These are phyloP conservation scores for Trichopus zeylanicus DNA, from an alignment of 116 monocot species.

Conservation along the genomic window DNA sequence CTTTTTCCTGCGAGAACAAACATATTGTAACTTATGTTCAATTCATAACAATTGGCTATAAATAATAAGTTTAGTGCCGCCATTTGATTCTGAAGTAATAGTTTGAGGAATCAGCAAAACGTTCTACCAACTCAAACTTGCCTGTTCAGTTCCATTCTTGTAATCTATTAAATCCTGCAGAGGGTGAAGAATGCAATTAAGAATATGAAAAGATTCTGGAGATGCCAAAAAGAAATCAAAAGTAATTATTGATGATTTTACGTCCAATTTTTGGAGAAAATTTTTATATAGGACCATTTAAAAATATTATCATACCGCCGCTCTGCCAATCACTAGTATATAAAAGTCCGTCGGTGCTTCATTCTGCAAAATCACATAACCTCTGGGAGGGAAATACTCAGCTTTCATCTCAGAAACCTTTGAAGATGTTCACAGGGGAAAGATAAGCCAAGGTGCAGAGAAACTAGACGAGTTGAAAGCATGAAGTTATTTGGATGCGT, in stretches of 20 bases:
- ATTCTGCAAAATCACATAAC: slow-evolving; percentile 92
- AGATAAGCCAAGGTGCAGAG: neutral
- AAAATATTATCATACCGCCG: too few relatives aligned
- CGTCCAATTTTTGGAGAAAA: too few relatives aligned
- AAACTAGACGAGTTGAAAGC: neutral
- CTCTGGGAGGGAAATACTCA: slow-evolving; percentile 90
- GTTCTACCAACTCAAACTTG: slow-evolving; percentile 10
- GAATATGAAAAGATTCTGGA: neutral
- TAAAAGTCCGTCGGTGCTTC: slow-evolving; percentile 98
- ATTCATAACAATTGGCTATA: too few relatives aligned
- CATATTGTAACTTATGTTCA: too few relatives aligned
- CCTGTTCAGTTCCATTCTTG: slow-evolving; percentile 55
- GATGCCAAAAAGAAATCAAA: neutral
- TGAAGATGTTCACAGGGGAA: slow-evolving; percentile 4
- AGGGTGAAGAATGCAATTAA: neutral
- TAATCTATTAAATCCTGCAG: slow-evolving; percentile 68
- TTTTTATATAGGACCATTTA: too few relatives aligned
- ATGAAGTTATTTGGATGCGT: neutral
- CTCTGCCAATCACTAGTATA: slow-evolving; percentile 62
- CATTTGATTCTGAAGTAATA: neutral
- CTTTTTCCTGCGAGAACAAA: too few relatives aligned
- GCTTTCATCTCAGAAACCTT: slow-evolving; percentile 97
- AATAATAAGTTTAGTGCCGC: too few relatives aligned
- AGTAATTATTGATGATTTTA: neutral
- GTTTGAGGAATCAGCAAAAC: neutral